These are phyloP conservation scores for Saccharomyces hybrid DNA, from an alignment of 1,139 yeast species.

Conservation along the genomic window DNA sequence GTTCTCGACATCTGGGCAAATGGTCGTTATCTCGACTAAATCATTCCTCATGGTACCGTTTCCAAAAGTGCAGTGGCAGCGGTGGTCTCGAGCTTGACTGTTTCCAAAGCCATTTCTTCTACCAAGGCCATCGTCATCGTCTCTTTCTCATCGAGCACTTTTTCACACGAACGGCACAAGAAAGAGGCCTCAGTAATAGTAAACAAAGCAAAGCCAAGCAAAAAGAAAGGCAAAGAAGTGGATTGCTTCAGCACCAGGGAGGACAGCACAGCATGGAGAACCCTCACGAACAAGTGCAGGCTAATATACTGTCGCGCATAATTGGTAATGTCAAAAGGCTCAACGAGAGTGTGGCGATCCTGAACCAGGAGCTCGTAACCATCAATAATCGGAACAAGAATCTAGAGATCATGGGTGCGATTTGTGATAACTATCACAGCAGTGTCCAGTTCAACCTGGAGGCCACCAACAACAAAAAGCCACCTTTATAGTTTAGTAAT, in stretches of 20 bases:
- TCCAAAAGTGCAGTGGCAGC: neutral
- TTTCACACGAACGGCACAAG: neutral
- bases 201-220: neutral
- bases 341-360: slow-evolving; percentile 60
- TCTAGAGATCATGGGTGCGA: slow-evolving; percentile 64
- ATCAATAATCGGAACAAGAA: slow-evolving; percentile 60
- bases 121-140: neutral
- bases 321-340: slow-evolving; percentile 69
- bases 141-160: neutral
- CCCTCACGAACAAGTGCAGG: slow-evolving; percentile 84
- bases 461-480: slow-evolving; percentile 57
- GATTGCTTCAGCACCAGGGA: neutral
- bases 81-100: neutral
- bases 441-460: slow-evolving; percentile 67
- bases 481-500: slow-evolving; percentile 34
- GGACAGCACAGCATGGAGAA: slow-evolving; percentile 55
- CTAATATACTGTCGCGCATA: slow-evolving; percentile 67
- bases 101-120: neutral
- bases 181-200: neutral
- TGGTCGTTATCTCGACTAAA: slow-evolving; percentile 28
- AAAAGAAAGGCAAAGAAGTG: neutral
- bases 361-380: slow-evolving; percentile 39
- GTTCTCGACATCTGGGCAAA: slow-evolving; percentile 29
- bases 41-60: slow-evolving; percentile 20
- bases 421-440: slow-evolving; percentile 75